Percentiles rank a stretch among this genome's conserved stretches.
These are phyloP conservation scores for Colletotrichum gloeosporioides DNA, from an alignment of 2,329 filamentous ascomycete genomes.

Conservation along the genomic window DNA sequence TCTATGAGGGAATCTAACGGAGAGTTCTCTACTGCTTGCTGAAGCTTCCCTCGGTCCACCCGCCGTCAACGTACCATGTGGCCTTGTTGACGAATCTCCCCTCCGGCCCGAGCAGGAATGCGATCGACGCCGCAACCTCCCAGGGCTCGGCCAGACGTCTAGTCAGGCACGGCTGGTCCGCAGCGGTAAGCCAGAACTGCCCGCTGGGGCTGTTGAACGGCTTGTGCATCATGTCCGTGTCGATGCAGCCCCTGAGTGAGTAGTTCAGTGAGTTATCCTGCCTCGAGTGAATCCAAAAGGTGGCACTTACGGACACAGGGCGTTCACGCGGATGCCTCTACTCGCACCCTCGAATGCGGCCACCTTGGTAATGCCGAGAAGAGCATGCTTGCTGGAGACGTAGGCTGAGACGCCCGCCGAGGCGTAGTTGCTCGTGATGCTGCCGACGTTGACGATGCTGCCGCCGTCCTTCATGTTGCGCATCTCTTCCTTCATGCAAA, in stretches of 20 bases:
- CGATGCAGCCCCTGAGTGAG: conserved; percentile 29
- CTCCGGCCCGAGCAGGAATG: conserved; percentile 35
- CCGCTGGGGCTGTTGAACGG: conserved; percentile 28
- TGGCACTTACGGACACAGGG: conserved; percentile 8
- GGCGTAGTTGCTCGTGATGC: conserved; percentile 47
- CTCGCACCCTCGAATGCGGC: conserved; percentile 31
- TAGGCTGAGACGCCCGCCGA: conserved; percentile 36
- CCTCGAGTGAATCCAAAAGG: not conserved
- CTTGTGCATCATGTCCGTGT: conserved; percentile 33
- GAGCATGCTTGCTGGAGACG: conserved; percentile 35
- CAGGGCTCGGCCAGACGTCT: conserved; percentile 30
- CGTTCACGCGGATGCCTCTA: conserved; percentile 18
- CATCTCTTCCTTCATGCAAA: conserved; percentile 32
- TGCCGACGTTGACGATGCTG: conserved; percentile 54
- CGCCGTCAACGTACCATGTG: conserved; percentile 31
- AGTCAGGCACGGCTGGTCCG: conserved; percentile 28
- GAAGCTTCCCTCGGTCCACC: conserved; percentile 43
- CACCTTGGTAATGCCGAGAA: conserved; percentile 30
- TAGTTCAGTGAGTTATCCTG: not conserved
- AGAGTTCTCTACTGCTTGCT: not conserved
- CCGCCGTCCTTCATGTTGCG: conserved; percentile 43
- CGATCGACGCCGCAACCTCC: conserved; percentile 34
- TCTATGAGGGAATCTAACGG: not conserved
- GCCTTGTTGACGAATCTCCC: conserved; percentile 32
- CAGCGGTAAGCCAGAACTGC: not conserved